Conservation (phyloP, 371 early-diverging fungal species). For the Polyrhizophydium stewartii region DNA sequence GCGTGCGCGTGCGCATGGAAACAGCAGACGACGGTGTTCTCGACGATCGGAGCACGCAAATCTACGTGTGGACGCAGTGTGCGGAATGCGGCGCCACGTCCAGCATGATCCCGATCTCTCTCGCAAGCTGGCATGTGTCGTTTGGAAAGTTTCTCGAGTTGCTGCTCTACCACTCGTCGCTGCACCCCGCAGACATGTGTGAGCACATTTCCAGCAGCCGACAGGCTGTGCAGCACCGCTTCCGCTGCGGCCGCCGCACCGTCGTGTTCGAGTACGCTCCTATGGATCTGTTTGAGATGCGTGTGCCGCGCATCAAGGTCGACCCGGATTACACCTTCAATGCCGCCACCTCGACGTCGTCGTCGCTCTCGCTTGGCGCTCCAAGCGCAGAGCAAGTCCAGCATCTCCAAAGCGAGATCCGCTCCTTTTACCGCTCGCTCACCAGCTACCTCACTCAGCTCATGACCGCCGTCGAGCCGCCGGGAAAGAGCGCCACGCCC, state of each 20-base stretch:
- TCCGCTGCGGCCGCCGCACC: slow-evolving; percentile 32
- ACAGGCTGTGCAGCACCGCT: slow-evolving; percentile 36
- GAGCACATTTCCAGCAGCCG: slow-evolving; percentile 17
- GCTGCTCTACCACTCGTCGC: slow-evolving; percentile 46
- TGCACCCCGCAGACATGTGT: slow-evolving; percentile 42
- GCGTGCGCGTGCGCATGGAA: slow-evolving; percentile 43
- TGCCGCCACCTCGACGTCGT: too few species aligned
- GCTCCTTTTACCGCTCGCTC: background rate
- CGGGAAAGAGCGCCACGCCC: too few species aligned
- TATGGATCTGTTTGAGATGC: slow-evolving; percentile 53
- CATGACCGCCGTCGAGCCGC: too few species aligned
- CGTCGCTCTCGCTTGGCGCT: too few species aligned
- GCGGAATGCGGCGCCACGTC: slow-evolving; percentile 1
- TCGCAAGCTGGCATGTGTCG: slow-evolving; percentile 43
- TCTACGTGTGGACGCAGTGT: slow-evolving; percentile 14
- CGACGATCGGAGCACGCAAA: too few species aligned
- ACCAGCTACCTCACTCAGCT: background rate
- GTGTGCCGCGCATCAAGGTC: slow-evolving; percentile 43
- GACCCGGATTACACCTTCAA: background rate
- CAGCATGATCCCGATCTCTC: slow-evolving; percentile 40
- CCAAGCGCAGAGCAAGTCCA: too few species aligned
- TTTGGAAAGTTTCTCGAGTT: slow-evolving; percentile 65
- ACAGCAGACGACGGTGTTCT: background rate
- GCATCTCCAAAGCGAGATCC: too few species aligned
- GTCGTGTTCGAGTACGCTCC: slow-evolving; percentile 52